These are phyloP conservation scores for Phytophthora hybrid DNA, from an alignment of 352 stramenopile species.

Conservation along the genomic window DNA sequence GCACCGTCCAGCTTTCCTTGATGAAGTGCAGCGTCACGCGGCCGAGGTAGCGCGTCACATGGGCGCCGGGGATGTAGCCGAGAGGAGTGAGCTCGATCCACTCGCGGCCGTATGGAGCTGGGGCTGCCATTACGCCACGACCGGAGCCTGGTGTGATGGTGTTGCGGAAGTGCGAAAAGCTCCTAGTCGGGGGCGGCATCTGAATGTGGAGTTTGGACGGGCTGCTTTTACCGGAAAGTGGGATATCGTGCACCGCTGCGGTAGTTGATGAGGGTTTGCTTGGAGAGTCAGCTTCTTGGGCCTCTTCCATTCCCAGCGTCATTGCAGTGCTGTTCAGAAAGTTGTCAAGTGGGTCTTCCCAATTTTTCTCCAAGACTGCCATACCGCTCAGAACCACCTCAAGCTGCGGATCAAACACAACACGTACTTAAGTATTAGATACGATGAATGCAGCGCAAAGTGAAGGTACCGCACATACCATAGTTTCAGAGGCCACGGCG, in stretches of 20 bases:
- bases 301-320: conserved; percentile 48
- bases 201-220: conserved; percentile 52
- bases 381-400: conserved; percentile 88
- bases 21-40: conserved; percentile 92
- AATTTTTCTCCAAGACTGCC: conserved; percentile 69
- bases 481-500: conserved; percentile 81
- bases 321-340: conserved; percentile 57
- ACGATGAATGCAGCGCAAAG: background rate
- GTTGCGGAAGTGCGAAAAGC: conserved; percentile 47
- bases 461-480: conserved; percentile 46
- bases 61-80: conserved; percentile 77
- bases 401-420: conserved; percentile 52
- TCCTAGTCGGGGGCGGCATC: conserved; percentile 46
- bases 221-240: conserved; percentile 45
- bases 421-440: conserved; percentile 1
- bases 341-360: conserved; percentile 54
- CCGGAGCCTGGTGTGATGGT: conserved; percentile 20
- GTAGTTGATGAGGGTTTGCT: conserved; percentile 23
- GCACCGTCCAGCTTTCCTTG: conserved; percentile 91
- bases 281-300: conserved; percentile 19
- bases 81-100: conserved; percentile 89
- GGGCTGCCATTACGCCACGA: conserved; percentile 6
- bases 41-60: conserved; percentile 81
- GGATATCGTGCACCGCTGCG: conserved; percentile 45
- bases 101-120: conserved; percentile 59